phyloP scores from a whole-genome alignment of 2,329 filamentous ascomycete species.

The Neofusicoccum sp. region DNA sequence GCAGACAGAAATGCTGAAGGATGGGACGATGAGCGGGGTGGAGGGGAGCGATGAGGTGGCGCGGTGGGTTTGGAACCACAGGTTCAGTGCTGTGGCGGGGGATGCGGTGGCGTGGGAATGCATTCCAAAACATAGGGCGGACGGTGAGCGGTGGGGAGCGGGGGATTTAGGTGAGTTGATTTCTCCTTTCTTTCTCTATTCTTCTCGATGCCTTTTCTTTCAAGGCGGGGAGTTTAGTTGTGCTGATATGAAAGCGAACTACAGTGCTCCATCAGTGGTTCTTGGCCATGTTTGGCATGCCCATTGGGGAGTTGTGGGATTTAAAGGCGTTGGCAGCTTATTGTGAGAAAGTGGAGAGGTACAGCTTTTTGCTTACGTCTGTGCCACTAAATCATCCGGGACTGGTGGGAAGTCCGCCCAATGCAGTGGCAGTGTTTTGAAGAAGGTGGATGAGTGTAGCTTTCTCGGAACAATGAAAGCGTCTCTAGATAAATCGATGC shows the following conservation, averaged over 20 bases:
- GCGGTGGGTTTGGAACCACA: slow-evolving; percentile 26
- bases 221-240: slow-evolving; percentile 2
- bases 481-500: too few relatives aligned
- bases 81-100: slow-evolving; percentile 36
- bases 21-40: background rate
- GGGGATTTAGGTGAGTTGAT: too few relatives aligned
- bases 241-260: slow-evolving; percentile 3
- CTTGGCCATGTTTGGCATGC: slow-evolving; percentile 43
- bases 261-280: slow-evolving; percentile 33
- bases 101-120: slow-evolving; percentile 36
- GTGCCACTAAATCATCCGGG: slow-evolving; percentile 45
- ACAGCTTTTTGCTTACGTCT: slow-evolving; percentile 46
- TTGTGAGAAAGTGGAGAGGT: slow-evolving; percentile 39
- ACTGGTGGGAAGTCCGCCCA: slow-evolving; percentile 33
- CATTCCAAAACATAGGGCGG: slow-evolving; percentile 24
- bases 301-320: slow-evolving; percentile 48
- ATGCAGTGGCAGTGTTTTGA: slow-evolving; percentile 35
- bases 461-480: too few relatives aligned
- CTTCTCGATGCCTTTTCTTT: too few relatives aligned
- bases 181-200: background rate
- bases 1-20: background rate
- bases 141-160: background rate
- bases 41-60: slow-evolving; percentile 24
- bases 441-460: too few relatives aligned
- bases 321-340: slow-evolving; percentile 40